A percentile compares a stretch with the other conserved stretches of the same genome.
phyloP scores from a whole-genome alignment of 306 rosid genomes.

The Sechiopsis laciniata region DNA sequence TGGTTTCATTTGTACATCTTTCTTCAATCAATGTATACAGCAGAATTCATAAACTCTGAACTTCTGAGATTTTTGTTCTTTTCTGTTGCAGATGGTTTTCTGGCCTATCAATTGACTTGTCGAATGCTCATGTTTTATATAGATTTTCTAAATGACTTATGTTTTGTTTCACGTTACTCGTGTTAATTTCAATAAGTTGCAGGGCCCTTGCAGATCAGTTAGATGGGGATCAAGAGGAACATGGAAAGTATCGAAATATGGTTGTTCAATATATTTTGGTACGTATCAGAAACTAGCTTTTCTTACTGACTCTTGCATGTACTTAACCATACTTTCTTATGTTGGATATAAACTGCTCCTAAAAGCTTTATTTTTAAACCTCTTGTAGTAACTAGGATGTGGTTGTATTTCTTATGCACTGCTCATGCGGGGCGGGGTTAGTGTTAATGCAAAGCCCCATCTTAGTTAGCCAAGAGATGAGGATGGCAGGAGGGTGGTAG shows the following conservation, averaged over 20 bases:
- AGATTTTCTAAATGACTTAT: neutral
- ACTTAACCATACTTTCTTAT: neutral
- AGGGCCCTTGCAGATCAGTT: slow-evolving; percentile 79
- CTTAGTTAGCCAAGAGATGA: too few species aligned
- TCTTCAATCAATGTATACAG: neutral
- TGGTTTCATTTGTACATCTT: neutral
- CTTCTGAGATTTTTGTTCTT: neutral
- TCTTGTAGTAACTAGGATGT: neutral
- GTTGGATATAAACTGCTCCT: neutral
- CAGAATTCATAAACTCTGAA: neutral
- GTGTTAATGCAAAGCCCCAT: too few species aligned
- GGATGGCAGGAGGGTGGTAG: too few species aligned
- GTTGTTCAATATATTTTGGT: slow-evolving; percentile 70
- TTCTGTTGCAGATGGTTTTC: slow-evolving; percentile 1
- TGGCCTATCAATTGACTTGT: slow-evolving; percentile 1
- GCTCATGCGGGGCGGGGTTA: neutral
- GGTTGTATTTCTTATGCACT: neutral
- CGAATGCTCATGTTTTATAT: neutral
- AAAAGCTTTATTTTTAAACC: neutral
- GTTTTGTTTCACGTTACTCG: neutral
- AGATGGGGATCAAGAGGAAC: slow-evolving; percentile 72
- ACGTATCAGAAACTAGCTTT: slow-evolving; percentile 8
- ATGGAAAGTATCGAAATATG: slow-evolving; percentile 60
- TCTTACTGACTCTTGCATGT: neutral
- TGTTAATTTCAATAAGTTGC: slow-evolving; percentile 22